These are phyloP conservation scores for Sphaerobolus stellatus DNA, from an alignment of 1,284 basidiomycete genomes.

Conservation along the genomic window DNA sequence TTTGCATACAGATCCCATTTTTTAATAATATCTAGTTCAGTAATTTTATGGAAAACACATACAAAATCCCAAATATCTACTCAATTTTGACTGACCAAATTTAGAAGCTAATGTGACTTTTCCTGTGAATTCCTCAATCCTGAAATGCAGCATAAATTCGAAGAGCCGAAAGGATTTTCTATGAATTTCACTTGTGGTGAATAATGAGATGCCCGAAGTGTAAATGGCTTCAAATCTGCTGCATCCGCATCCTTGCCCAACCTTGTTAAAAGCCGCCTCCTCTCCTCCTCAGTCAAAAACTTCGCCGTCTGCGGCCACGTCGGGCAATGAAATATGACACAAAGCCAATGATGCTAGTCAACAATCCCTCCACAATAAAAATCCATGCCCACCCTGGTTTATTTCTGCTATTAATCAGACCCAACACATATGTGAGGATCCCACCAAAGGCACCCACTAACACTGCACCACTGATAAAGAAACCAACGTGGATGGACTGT, in stretches of 20 bases:
- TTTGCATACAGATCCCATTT: too few species aligned
- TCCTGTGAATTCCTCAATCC: too few species aligned
- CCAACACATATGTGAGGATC: constrained; percentile 55
- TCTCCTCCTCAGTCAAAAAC: constrained; percentile 53
- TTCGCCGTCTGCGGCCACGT: constrained; percentile 57
- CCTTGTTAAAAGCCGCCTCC: constrained; percentile 44
- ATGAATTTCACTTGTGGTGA: too few species aligned
- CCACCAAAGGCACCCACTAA: constrained; percentile 60
- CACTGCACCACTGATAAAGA: constrained; percentile 53
- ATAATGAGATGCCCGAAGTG: too few species aligned
- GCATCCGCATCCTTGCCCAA: constrained; percentile 56
- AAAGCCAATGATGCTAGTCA: constrained; percentile 50
- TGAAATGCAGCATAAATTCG: too few species aligned
- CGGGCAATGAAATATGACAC: constrained; percentile 56
- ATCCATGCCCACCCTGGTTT: constrained; percentile 60
- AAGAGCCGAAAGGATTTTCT: too few species aligned
- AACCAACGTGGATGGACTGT: constrained; percentile 54
- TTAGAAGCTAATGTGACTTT: too few species aligned
- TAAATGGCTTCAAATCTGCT: constrained; percentile 46
- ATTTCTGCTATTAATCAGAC: constrained; percentile 57
- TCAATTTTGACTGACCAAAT: too few species aligned
- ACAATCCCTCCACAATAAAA: constrained; percentile 60
- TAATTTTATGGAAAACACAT: too few species aligned
- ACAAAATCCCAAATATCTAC: too few species aligned
- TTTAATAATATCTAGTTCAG: too few species aligned